Conservation (phyloP, 306 rosid genomes). For the Prunus dulcis region DNA sequence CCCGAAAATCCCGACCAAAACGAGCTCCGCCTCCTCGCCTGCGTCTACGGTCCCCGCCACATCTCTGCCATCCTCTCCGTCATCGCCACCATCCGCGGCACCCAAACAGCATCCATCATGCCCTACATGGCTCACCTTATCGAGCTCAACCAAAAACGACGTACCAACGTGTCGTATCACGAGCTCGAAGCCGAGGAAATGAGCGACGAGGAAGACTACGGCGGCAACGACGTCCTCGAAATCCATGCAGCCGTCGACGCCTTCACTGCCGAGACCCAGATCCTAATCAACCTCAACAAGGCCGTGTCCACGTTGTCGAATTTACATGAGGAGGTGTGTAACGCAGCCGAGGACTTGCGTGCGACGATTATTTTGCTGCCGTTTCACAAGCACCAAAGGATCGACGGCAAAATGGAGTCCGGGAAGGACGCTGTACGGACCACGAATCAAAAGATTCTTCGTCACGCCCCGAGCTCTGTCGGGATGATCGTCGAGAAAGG, state of each 20-base stretch:
- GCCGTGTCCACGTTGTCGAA: constrained; percentile 53
- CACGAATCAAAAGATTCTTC: constrained; percentile 83
- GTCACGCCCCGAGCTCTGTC: constrained; percentile 78
- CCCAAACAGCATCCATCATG: constrained; percentile 39
- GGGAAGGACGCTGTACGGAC: constrained; percentile 77
- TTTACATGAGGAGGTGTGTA: constrained; percentile 80
- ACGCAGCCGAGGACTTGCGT: constrained; percentile 66
- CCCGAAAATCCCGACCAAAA: constrained; percentile 31
- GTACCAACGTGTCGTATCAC: constrained; percentile 60
- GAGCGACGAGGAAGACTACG: constrained; percentile 74
- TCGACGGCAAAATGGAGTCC: constrained; percentile 83
- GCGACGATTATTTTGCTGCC: constrained; percentile 60
- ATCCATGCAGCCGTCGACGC: constrained; percentile 63
- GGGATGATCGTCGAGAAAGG: constrained; percentile 71
- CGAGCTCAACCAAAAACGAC: constrained; percentile 62
- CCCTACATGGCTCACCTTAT: constrained; percentile 64
- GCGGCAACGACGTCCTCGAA: constrained; percentile 76
- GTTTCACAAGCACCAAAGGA: constrained; percentile 84
- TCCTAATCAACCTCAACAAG: constrained; percentile 47
- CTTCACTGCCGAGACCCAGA: constrained; percentile 52
- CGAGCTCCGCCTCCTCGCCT: constrained; percentile 60
- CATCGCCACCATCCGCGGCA: constrained; percentile 53
- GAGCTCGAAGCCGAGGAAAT: constrained; percentile 63
- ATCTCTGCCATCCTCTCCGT: constrained; percentile 50
- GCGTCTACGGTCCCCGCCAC: constrained; percentile 83